These are phyloP conservation scores for Sugiyamaella boreocaroliniensis DNA, from an alignment of 805 yeast species.

Conservation along the genomic window DNA sequence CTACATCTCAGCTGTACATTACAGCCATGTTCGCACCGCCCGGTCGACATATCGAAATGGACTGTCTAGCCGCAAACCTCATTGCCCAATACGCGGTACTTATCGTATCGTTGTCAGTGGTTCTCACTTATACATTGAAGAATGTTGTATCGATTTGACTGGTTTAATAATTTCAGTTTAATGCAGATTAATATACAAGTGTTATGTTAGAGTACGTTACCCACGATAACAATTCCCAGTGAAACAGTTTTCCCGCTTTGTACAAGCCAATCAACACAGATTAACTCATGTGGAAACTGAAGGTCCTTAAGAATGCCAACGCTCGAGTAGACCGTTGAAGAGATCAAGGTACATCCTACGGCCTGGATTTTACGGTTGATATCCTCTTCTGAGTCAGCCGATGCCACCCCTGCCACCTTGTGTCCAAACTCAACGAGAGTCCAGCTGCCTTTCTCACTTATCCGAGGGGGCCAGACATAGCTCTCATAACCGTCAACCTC, in stretches of 20 bases:
- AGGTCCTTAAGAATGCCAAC: not conserved
- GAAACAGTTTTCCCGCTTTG: not conserved
- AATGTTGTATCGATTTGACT: slow-evolving; percentile 18
- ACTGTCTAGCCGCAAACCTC: slow-evolving; percentile 71
- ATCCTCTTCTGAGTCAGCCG: not conserved
- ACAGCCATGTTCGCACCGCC: slow-evolving; percentile 84
- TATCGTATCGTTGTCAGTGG: slow-evolving; percentile 64
- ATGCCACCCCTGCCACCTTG: not conserved
- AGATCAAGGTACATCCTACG: not conserved
- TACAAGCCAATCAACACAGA: not conserved
- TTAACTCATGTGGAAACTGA: not conserved
- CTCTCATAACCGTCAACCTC: not conserved
- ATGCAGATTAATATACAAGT: no score
- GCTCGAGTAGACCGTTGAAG: not conserved
- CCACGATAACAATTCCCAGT: not conserved
- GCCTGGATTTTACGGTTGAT: not conserved
- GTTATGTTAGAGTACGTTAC: not conserved
- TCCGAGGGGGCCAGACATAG: not conserved
- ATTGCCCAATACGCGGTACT: slow-evolving; percentile 67
- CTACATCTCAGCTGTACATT: slow-evolving; percentile 80
- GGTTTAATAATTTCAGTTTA: no score
- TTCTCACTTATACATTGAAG: slow-evolving; percentile 57
- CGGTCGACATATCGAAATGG: slow-evolving; percentile 53
- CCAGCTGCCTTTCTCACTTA: not conserved
- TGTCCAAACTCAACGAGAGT: not conserved